Evolutionary conservation across 106 monocot genomes (phyloP).

Genomic region (Posidonia australis): DNA sequence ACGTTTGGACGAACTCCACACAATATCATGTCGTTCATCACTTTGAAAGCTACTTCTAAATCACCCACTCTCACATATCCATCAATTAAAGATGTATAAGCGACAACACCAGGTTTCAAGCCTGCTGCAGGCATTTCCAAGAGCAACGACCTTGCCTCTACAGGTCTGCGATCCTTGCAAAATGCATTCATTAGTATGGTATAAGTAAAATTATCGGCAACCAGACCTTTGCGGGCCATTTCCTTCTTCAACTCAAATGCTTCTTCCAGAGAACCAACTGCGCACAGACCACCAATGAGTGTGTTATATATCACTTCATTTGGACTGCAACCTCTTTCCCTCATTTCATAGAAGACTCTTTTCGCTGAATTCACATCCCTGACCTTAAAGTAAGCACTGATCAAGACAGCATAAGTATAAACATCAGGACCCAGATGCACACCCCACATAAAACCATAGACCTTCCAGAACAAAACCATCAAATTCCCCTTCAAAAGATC

Average conservation of each 20-base stretch:
- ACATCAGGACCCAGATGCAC: constrained; percentile 32
- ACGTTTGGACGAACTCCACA: constrained; percentile 37
- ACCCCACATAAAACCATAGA: constrained; percentile 41
- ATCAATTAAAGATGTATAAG: constrained; percentile 62
- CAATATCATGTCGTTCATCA: constrained; percentile 50
- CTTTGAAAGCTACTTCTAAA: constrained; percentile 42
- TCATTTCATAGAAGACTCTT: constrained; percentile 40
- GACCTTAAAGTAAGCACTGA: constrained; percentile 50
- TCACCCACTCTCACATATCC: constrained; percentile 64
- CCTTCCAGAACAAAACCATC: constrained; percentile 71
- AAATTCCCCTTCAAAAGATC: constrained; percentile 44
- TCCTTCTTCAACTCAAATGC: constrained; percentile 39
- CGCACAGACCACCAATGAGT: constrained; percentile 52
- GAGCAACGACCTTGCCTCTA: constrained; percentile 39
- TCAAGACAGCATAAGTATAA: constrained; percentile 49
- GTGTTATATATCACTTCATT: constrained; percentile 52
- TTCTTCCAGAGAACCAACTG: constrained; percentile 40
- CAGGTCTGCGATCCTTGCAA: constrained; percentile 30
- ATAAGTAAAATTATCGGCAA: constrained; percentile 42
- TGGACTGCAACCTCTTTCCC: constrained; percentile 30
- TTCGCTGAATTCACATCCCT: constrained; percentile 42
- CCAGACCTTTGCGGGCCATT: constrained; percentile 44
- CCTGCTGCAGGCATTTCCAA: constrained; percentile 42
- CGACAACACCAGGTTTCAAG: constrained; percentile 30
- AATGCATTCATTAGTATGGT: constrained; percentile 39